Evolutionary conservation across 23 red algal species (phyloP), one percentile per base, ranked within the genome.

Genomic region (Pyropia yezoensis): DNA sequence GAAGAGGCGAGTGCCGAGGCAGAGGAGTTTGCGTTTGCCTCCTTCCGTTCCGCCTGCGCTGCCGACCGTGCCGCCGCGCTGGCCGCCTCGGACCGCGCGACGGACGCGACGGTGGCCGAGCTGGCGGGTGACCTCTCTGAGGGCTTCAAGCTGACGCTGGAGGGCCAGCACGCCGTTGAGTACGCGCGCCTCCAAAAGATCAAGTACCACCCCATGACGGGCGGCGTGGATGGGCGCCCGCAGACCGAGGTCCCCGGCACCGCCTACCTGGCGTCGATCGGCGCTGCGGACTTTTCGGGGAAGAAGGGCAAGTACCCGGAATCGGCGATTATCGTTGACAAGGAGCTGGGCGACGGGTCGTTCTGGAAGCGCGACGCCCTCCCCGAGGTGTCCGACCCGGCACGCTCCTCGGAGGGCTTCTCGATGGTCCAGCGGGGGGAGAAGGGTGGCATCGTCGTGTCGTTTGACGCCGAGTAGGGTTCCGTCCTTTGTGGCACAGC

Each of bases 211-310:
- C 27, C 63, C 7, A 13, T 47, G 39, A 68, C 50, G 50, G 66
- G 69, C 54, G 75, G 58, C n/a, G 63, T 64, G 2, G 66, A 60
- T 16, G 81, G 81, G 16, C 59, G 54, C 19, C 81, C 81, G 22
- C 81, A 86, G 71, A 86, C 81, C 25, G 81, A 86, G 51, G 75
- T 86, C 54, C 81, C 81, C 2, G 81, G 81, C 52, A 49, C 50
- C 1, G 62, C 69, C 9, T 86, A 59, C 56, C 18, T 68, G 18
- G 19, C 18, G 5, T 70, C 70, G 28, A 73, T 86, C 4, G 81
- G 81, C 23, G 81, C 81, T 20, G 54, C 75, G 81, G 81, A 86
- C 63, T 76, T 76, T 32, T 51, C 66, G 50, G 59, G 29, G 47
- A 39, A 57, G 54, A 49, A 58, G 70, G 50, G 74, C 51, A 27